Evolutionary conservation across 2,329 filamentous ascomycete genomes (phyloP), one percentile per base, ranked within the genome.

Genomic region (Thelonectria olida): DNA sequence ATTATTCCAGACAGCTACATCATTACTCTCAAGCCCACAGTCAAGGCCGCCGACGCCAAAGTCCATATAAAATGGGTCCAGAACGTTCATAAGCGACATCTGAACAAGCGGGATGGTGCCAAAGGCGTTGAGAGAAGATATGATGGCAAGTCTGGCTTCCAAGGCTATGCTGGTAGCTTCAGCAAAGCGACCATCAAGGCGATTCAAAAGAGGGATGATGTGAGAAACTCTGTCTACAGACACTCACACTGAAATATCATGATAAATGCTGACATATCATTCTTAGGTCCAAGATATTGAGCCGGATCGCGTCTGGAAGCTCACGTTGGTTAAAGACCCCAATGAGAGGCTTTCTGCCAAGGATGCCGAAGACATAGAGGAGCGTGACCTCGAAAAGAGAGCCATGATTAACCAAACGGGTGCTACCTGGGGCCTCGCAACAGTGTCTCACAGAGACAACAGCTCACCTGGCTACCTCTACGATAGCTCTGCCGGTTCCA

Each of bases 111-210:
- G n/a, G n/a, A n/a, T 34, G 31, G 31, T 6, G 15, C 31, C 31
- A 34, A 34, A 13, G 31, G 31, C 12, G 31, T 34, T 15, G 3
- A 34, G 31, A 34, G 31, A 34, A 15, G 3, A 34, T 34, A 34
- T 34, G 31, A 34, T 4, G 31, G 31, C 9, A 10, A 10, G 10
- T 61, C 58, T 7, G 66, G 70, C 50, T 75, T 76, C 27, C 66
- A 76, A 36, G 81, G 76, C n/a, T 83, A 83, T 51, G 73, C 79
- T 10, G 79, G 80, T 34, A 66, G 75, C 19, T 80, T 83, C 49
- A 78, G 78, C 38, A 61, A 70, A 1, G 72, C 68, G 2, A 80
- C 78, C 2, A 63, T 83, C 20, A 73, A 77, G 54, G 68, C 73
- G 61, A 77, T 84, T 39, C 74, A 75, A 59, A 72, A 70, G 34